Conservation (phyloP, 2,329 filamentous ascomycete species). For the Verticillium nonalfalfae region DNA sequence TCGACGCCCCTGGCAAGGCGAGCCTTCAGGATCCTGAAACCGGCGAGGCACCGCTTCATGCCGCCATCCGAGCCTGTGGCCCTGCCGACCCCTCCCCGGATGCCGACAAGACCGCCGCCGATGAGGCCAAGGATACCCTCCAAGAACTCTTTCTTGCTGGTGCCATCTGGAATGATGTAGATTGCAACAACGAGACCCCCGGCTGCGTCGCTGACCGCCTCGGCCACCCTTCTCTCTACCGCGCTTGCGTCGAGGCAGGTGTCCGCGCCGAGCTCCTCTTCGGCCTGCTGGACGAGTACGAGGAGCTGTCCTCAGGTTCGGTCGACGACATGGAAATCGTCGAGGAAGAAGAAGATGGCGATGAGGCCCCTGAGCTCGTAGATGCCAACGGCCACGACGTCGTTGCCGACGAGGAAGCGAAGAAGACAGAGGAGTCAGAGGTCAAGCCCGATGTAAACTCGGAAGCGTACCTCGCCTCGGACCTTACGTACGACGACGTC, state of each 20-base stretch:
- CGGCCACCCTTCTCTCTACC: slow-evolving; percentile 66
- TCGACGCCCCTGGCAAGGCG: slow-evolving; percentile 56
- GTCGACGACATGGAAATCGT: slow-evolving; percentile 23
- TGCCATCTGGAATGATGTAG: slow-evolving; percentile 96
- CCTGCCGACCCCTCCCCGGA: slow-evolving; percentile 20
- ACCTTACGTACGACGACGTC: slow-evolving; percentile 56
- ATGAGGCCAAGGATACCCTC: slow-evolving; percentile 61
- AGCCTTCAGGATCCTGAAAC: slow-evolving; percentile 81
- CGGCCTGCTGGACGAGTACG: slow-evolving; percentile 74
- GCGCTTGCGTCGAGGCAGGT: slow-evolving; percentile 80
- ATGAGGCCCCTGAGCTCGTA: slow-evolving; percentile 21
- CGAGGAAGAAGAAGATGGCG: slow-evolving; percentile 41
- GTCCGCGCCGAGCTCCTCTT: slow-evolving; percentile 86
- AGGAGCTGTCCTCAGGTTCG: slow-evolving; percentile 57
- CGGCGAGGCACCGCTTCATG: slow-evolving; percentile 82
- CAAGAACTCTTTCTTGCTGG: slow-evolving; percentile 77
- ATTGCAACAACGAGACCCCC: slow-evolving; percentile 80
- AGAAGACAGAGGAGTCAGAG: slow-evolving; percentile 21
- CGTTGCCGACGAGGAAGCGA: slow-evolving; percentile 16
- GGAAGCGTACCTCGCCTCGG: slow-evolving; percentile 61
- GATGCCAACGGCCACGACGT: slow-evolving; percentile 26
- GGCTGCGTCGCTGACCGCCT: slow-evolving; percentile 76
- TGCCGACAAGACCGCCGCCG: slow-evolving; percentile 36
- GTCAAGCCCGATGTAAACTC: slow-evolving; percentile 49
- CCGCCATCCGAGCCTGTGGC: slow-evolving; percentile 74